Conservation (phyloP, 768 basidiomycete species). For the Lentinula sp. region DNA sequence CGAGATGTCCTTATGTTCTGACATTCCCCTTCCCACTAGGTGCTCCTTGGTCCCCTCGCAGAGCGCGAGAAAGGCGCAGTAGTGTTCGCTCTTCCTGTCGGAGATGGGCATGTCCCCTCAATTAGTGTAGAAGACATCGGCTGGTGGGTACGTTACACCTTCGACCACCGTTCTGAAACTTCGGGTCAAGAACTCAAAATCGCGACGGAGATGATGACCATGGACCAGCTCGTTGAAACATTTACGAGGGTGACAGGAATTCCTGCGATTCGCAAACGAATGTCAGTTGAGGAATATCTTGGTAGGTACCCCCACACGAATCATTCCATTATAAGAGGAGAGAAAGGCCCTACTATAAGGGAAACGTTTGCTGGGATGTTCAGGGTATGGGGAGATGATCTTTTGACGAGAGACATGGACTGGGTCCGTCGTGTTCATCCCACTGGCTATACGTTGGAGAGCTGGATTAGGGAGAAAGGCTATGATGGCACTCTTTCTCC, state of each 20-base stretch:
- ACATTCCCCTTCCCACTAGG: conserved; percentile 6
- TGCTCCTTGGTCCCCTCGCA: conserved; percentile 28
- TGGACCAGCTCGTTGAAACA: conserved; percentile 28
- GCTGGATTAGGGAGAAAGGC: conserved; percentile 31
- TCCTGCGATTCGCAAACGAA: conserved; percentile 25
- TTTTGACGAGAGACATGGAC: conserved; percentile 37
- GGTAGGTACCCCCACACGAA: conserved; percentile 18
- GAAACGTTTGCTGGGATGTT: conserved; percentile 41
- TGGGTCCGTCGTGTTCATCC: conserved; percentile 37
- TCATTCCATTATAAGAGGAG: conserved; percentile 25
- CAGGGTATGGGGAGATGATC: conserved; percentile 37
- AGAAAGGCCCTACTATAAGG: conserved; percentile 25
- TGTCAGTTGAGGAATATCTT: conserved; percentile 28
- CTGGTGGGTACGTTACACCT: conserved; percentile 34
- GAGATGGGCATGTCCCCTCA: conserved; percentile 30
- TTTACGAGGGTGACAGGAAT: conserved; percentile 32
- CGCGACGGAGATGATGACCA: conserved; percentile 30
- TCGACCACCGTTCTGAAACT: conserved; percentile 28
- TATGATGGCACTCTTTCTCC: conserved; percentile 19
- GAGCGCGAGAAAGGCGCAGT: conserved; percentile 30
- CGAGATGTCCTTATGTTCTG: background rate
- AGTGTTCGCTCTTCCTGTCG: conserved; percentile 32
- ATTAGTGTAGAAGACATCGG: conserved; percentile 34
- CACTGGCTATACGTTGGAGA: conserved; percentile 26
- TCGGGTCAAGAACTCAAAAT: conserved; percentile 30